Base-by-base conservation (phyloP, 176 grass and related monocot species). In the Alopecurus myosuroides region DNA sequence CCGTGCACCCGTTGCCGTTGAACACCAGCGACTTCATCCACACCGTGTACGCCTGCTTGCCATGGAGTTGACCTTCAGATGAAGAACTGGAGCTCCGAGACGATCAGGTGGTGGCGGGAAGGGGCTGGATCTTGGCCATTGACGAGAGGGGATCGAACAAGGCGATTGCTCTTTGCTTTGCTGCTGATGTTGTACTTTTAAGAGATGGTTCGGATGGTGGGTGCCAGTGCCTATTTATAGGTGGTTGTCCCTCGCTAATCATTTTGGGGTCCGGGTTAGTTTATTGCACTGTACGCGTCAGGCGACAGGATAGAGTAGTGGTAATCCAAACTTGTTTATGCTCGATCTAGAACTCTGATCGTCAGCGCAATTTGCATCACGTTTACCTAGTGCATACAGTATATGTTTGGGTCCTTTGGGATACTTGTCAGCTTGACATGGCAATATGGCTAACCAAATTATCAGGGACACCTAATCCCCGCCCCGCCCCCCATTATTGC, bases 11-110 rank as follows among this genome's bases (percentile, higher is more conserved):
- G 22, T 88, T 93, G 53, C 88, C 87, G 51, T 88, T 93, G 76
- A 98, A 87, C 44, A 94, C 92, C 52, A 98, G 80, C 11, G 92
- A 98, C 78, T 93, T 98, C 95, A 98, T 94, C 85, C 95, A 98
- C 40, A 97, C 64, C 3, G 92, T 94, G 77, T 88, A 97, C 20
- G 85, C 56, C 23, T 61, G 86, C 83, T 57, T 39, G 41, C 4
- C 19, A 3, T 20, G 49, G 4, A n/a, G n/a, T n/a, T 10, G 31
- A 6, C 28, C 46, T 3, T 19, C 5, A 0, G 73, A 14, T 12
- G 60, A 33, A 15, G 28, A 55, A 4, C 48, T 18, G n/a, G n/a
- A n/a, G n/a, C n/a, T n/a, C n/a, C n/a, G n/a, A n/a, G n/a, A n/a
- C n/a, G n/a, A n/a, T n/a, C n/a, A n/a, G n/a, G n/a, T n/a, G n/a